phyloP scores from a whole-genome alignment of 805 yeast species.

The Vanderwaltozyma yarrowii region DNA sequence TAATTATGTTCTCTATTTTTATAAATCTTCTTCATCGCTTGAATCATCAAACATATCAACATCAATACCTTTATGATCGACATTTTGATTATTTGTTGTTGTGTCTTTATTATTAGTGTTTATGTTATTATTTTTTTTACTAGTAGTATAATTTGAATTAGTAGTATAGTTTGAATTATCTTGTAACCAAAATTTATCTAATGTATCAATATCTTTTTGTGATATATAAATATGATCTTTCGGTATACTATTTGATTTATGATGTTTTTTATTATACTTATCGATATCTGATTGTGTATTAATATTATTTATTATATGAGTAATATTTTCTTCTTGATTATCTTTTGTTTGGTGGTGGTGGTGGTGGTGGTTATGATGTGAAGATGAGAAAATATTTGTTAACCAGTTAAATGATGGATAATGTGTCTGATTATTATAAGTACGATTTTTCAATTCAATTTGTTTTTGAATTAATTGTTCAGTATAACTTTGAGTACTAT shows the following conservation, averaged over 20 bases:
- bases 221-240: background rate
- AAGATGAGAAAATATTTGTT: background rate
- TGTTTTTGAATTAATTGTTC: background rate
- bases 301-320: slow-evolving; percentile 1
- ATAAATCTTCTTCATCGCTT: slow-evolving; percentile 20
- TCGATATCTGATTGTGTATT: background rate
- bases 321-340: background rate
- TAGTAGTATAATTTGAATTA: background rate
- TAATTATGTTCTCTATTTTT: background rate
- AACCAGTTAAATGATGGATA: slow-evolving; percentile 2
- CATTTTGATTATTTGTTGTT: background rate
- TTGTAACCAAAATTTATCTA: slow-evolving; percentile 20
- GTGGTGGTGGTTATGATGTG: background rate
- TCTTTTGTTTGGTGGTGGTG: background rate
- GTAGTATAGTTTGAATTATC: slow-evolving; percentile 4
- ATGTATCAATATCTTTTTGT: slow-evolving; percentile 9
- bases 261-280: background rate
- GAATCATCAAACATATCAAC: slow-evolving; percentile 25
- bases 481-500: background rate
- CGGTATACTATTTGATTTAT: slow-evolving; percentile 3
- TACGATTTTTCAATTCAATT: too few relatives aligned
- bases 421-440: too few relatives aligned
- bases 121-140: too few relatives aligned
- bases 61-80: slow-evolving; percentile 5
- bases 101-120: too few relatives aligned